A percentile compares a stretch with the other conserved stretches of the same genome.
Evolutionary conservation across 306 rosid genomes (phyloP).

Genomic region (Quillaja saponaria): DNA sequence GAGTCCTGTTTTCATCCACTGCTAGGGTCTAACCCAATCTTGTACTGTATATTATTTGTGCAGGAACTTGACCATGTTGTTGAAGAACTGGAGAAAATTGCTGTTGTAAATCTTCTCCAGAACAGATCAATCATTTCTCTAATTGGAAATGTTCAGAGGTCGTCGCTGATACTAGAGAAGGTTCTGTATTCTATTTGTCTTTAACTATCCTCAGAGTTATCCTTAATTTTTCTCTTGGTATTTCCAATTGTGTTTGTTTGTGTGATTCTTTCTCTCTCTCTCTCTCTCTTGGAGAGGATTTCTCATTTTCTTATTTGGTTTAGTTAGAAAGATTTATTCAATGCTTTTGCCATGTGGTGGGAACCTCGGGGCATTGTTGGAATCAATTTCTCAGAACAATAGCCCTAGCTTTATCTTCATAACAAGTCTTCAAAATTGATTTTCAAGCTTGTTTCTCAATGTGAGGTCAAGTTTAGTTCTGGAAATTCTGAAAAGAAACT

Average conservation of each 20-base stretch:
- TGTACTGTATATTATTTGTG: conserved; percentile 28
- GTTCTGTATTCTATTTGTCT: conserved; percentile 40
- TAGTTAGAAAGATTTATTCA: conserved; percentile 23
- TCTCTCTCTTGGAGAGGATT: conserved; percentile 14
- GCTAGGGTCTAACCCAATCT: conserved; percentile 16
- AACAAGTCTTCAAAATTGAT: no score
- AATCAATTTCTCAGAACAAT: conserved; percentile 18
- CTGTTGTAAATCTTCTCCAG: conserved; percentile 88
- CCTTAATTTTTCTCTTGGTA: conserved; percentile 1
- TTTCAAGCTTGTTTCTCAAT: no score
- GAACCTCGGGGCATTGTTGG: conserved; percentile 3
- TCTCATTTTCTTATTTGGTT: no score
- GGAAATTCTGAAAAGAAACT: no score
- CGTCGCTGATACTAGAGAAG: conserved; percentile 90
- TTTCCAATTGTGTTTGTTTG: conserved; percentile 17
- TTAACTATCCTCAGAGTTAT: conserved; percentile 1
- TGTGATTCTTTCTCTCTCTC: conserved; percentile 6
- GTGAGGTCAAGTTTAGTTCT: no score
- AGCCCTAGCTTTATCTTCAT: conserved; percentile 17
- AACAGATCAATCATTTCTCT: conserved; percentile 90
- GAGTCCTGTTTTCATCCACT: background rate
- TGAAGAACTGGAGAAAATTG: conserved; percentile 91
- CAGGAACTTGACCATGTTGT: conserved; percentile 96
- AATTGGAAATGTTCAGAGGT: conserved; percentile 90
- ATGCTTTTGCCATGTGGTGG: conserved; percentile 9